phyloP scores from a whole-genome alignment of 1,139 yeast genomes.

The Yamadazyma atmosphaerica region DNA sequence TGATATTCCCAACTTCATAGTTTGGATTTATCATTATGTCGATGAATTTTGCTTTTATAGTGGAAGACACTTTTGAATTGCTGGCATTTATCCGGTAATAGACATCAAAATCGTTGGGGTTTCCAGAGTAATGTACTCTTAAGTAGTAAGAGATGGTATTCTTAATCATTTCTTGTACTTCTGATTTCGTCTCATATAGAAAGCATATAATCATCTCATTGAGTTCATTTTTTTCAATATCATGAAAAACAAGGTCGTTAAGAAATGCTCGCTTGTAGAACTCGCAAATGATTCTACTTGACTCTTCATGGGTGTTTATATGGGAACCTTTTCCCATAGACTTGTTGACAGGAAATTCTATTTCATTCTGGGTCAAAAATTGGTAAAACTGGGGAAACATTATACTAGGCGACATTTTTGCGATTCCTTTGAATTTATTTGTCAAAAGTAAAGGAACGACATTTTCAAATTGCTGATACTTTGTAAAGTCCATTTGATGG shows the following conservation, averaged over 20 bases:
- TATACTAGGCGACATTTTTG: slow-evolving; percentile 23
- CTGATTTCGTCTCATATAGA: slow-evolving; percentile 2
- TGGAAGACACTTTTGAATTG: too few species aligned
- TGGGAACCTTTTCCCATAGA: neutral
- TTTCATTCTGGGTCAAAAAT: slow-evolving; percentile 10
- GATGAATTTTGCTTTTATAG: neutral
- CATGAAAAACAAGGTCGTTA: neutral
- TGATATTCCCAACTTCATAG: neutral
- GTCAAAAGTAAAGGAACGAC: slow-evolving; percentile 16
- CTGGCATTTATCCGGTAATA: too few species aligned
- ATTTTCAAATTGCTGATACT: slow-evolving; percentile 24
- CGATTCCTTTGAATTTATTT: too few species aligned
- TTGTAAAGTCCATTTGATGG: slow-evolving; percentile 6
- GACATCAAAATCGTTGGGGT: too few species aligned
- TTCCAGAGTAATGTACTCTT: too few species aligned
- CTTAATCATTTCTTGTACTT: too few species aligned
- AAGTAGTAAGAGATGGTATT: too few species aligned
- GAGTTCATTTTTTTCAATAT: slow-evolving; percentile 10
- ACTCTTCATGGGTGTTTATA: neutral
- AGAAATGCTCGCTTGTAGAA: slow-evolving; percentile 2
- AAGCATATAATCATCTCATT: slow-evolving; percentile 9
- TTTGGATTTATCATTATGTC: neutral
- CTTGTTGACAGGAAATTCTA: slow-evolving; percentile 2
- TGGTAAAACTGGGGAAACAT: slow-evolving; percentile 28
- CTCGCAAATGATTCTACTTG: neutral